These are phyloP conservation scores for Olyra latifolia DNA, from an alignment of 176 grass and related monocot genomes.

Conservation along the genomic window DNA sequence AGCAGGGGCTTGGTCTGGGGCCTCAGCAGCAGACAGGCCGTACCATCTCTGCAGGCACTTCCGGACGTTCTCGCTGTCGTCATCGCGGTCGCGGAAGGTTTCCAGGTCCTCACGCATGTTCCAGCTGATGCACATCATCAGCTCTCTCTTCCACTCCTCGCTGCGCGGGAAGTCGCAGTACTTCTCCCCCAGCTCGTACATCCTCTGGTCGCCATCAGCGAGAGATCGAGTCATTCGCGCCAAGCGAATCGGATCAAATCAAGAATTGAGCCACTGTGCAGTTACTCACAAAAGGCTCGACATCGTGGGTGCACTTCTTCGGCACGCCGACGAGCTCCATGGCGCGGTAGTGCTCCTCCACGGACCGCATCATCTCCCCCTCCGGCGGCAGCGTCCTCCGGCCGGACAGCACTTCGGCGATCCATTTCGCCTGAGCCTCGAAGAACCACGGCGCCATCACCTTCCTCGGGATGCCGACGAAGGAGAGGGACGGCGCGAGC, in stretches of 20 bases:
- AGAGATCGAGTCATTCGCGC: neutral
- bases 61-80: neutral
- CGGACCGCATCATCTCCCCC: conserved; percentile 25
- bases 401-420: conserved; percentile 29
- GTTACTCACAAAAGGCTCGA: neutral
- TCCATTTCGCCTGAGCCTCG: conserved; percentile 35
- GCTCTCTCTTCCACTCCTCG: conserved; percentile 32
- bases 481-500: conserved; percentile 39
- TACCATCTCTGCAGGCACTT: neutral
- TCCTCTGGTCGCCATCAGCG: neutral
- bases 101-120: conserved; percentile 9
- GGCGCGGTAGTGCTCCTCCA: conserved; percentile 26
- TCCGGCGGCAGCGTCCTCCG: conserved; percentile 4
- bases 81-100: conserved; percentile 23
- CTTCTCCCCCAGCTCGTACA: conserved; percentile 23
- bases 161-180: conserved; percentile 28
- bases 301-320: conserved; percentile 14
- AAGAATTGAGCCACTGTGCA: neutral
- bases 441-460: conserved; percentile 25
- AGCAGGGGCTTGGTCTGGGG: neutral
- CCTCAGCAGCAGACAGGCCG: neutral
- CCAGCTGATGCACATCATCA: neutral
- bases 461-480: conserved; percentile 34
- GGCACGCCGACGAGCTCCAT: conserved; percentile 16
- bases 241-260: neutral